These are phyloP conservation scores for Musa acuminata DNA, from an alignment of 176 grass and related monocot genomes.

Conservation along the genomic window DNA sequence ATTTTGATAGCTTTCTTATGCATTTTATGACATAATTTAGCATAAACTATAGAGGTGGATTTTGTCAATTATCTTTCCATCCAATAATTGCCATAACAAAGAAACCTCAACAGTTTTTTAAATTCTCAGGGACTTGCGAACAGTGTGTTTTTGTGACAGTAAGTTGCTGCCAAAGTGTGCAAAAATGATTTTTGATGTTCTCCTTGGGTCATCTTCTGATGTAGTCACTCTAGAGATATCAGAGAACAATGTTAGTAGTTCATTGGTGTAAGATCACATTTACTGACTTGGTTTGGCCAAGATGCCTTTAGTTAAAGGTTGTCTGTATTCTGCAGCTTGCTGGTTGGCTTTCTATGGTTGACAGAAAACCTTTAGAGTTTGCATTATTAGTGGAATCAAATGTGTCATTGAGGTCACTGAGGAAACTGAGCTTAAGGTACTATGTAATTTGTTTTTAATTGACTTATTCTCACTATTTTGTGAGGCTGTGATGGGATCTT, in stretches of 20 bases:
- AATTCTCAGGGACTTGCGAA: conserved; percentile 24
- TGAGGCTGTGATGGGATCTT: not conserved
- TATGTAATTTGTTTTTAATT: not conserved
- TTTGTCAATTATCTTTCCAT: not conserved
- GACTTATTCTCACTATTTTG: not conserved
- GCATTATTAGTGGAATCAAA: conserved; percentile 23
- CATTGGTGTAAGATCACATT: not conserved
- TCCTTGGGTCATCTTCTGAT: conserved; percentile 26
- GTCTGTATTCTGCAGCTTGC: conserved; percentile 25
- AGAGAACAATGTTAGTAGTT: conserved; percentile 35
- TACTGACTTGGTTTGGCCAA: not conserved
- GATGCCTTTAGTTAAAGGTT: not conserved
- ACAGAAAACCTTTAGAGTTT: conserved; percentile 12
- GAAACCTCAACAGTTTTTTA: not conserved
- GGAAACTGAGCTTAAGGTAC: conserved; percentile 29
- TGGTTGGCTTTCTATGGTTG: conserved; percentile 34
- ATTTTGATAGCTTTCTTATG: too few relatives aligned
- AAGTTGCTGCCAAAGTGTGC: conserved; percentile 32
- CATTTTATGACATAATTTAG: too few relatives aligned
- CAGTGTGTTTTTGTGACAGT: conserved; percentile 37
- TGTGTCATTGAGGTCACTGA: conserved; percentile 26
- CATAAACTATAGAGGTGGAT: not conserved
- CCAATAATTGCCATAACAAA: not conserved
- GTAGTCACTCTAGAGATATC: conserved; percentile 36
- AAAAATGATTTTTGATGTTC: conserved; percentile 24